phyloP scores from a whole-genome alignment of 1,284 basidiomycete species.

The Pholiota adiposa region DNA sequence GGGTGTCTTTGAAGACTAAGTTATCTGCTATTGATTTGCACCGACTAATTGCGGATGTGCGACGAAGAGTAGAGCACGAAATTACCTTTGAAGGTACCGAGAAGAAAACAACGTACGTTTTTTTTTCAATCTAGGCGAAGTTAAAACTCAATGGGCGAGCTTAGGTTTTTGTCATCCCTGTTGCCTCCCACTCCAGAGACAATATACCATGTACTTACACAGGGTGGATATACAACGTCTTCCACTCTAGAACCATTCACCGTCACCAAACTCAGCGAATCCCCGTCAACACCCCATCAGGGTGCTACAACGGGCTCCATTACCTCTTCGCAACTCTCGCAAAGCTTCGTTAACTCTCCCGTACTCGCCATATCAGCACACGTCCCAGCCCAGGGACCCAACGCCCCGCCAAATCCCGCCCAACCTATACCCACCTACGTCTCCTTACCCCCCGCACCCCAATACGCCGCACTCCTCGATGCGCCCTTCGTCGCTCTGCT shows the following conservation, averaged over 20 bases:
- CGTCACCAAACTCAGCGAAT: neutral
- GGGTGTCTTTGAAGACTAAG: constrained; percentile 80
- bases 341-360: constrained; percentile 29
- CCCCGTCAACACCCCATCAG: neutral
- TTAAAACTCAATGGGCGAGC: constrained; percentile 41
- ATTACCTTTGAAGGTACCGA: constrained; percentile 66
- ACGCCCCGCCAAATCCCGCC: constrained; percentile 28
- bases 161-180: constrained; percentile 74
- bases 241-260: neutral
- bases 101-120: constrained; percentile 55
- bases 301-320: constrained; percentile 16
- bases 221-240: constrained; percentile 55
- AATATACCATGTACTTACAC: constrained; percentile 67
- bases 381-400: constrained; percentile 8
- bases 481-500: constrained; percentile 69
- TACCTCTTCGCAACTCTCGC: constrained; percentile 35
- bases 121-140: constrained; percentile 26
- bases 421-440: constrained; percentile 10
- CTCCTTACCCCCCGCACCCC: constrained; percentile 18
- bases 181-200: constrained; percentile 74
- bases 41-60: constrained; percentile 69
- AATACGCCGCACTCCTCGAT: constrained; percentile 30
- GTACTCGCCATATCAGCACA: constrained; percentile 21
- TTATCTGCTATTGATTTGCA: constrained; percentile 72
- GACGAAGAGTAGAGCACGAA: constrained; percentile 75